These are phyloP conservation scores for Brassica hybrid DNA, from an alignment of 441 rosid species.

Conservation along the genomic window DNA sequence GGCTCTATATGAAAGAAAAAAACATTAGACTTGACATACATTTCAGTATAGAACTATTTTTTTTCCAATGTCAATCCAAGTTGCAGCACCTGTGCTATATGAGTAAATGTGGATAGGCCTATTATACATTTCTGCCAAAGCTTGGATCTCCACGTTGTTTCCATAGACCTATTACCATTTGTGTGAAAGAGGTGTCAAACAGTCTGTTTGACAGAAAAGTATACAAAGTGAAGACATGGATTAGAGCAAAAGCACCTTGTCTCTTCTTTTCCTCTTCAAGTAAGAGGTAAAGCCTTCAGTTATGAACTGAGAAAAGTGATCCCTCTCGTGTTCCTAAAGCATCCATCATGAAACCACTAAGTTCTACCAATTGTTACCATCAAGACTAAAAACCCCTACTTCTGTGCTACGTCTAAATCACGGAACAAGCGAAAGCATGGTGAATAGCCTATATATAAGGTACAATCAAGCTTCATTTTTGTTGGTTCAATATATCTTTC, in stretches of 20 bases:
- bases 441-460: conserved; percentile 6
- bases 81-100: conserved; percentile 78
- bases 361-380: neutral
- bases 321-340: conserved; percentile 87
- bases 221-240: neutral
- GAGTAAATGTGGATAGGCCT: conserved; percentile 96
- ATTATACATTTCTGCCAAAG: conserved; percentile 91
- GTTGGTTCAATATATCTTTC: neutral
- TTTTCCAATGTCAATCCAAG: conserved; percentile 13
- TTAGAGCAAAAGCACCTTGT: conserved; percentile 64
- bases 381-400: neutral
- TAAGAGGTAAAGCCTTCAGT: conserved; percentile 94
- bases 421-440: neutral
- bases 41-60: conserved; percentile 10
- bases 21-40: conserved; percentile 3
- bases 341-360: conserved; percentile 18
- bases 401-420: conserved; percentile 10
- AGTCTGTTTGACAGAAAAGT: too few species aligned
- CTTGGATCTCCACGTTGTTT: conserved; percentile 96
- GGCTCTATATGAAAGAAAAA: conserved; percentile 60
- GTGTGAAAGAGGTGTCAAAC: conserved; percentile 15
- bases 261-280: conserved; percentile 96
- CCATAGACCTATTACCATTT: conserved; percentile 80
- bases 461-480: neutral
- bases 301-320: conserved; percentile 94